phyloP scores from a whole-genome alignment of 805 yeast genomes.

The Candida michaelii region DNA sequence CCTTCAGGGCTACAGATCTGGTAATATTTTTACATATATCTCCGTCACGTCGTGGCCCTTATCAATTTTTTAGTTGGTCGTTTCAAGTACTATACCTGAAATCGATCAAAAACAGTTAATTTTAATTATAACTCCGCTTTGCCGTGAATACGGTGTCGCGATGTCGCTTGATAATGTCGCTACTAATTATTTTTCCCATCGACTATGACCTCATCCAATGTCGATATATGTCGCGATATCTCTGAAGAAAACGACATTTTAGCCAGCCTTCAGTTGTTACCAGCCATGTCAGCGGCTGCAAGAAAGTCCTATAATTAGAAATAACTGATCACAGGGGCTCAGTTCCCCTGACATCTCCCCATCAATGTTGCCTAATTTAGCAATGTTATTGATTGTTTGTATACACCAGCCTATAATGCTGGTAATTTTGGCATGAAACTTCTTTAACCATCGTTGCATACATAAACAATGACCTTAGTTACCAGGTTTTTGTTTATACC shows the following conservation, averaged over 20 bases:
- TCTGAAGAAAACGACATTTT: too few relatives aligned
- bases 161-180: neutral
- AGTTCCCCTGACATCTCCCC: conserved; percentile 2
- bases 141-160: neutral
- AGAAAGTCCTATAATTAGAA: conserved; percentile 1
- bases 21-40: too few relatives aligned
- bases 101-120: too few relatives aligned
- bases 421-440: neutral
- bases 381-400: neutral
- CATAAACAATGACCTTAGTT: neutral
- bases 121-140: neutral
- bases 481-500: neutral
- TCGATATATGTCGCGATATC: conserved; percentile 1
- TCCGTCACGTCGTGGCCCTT: neutral
- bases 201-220: too few relatives aligned
- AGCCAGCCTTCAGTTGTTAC: conserved; percentile 10
- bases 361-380: neutral
- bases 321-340: conserved; percentile 1
- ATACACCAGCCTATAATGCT: conserved; percentile 4
- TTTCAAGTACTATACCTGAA: neutral
- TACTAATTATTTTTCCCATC: too few relatives aligned
- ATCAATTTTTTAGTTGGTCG: too few relatives aligned
- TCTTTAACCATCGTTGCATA: neutral
- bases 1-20: neutral
- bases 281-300: conserved; percentile 6